A percentile compares a stretch with the other conserved stretches of the same genome.
phyloP scores from a whole-genome alignment of 1,139 yeast genomes.

The Pneumocystis carinii region DNA sequence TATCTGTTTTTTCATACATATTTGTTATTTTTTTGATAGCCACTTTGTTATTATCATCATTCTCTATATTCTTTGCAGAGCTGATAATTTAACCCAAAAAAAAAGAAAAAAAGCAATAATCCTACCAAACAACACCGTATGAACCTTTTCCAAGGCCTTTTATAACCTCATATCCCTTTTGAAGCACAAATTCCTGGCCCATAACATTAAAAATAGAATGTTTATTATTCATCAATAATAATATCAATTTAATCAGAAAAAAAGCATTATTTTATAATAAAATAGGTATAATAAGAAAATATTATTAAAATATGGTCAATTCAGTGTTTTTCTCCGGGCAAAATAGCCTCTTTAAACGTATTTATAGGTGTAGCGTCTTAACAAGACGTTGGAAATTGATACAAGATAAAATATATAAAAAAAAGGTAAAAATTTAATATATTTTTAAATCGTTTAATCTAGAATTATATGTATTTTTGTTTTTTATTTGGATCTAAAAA shows the following conservation, averaged over 20 bases:
- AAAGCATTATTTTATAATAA: not conserved
- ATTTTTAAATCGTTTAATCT: not conserved
- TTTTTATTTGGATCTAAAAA: constrained; percentile 73
- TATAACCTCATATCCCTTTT: constrained; percentile 37
- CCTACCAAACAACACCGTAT: constrained; percentile 71
- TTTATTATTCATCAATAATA: not conserved
- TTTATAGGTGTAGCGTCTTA: not conserved
- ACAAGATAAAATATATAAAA: not conserved
- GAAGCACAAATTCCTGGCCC: constrained; percentile 10
- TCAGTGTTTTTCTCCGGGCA: too few species aligned
- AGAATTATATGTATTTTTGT: constrained; percentile 45
- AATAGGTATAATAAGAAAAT: not conserved
- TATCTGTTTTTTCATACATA: constrained; percentile 25
- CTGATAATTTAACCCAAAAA: constrained; percentile 5
- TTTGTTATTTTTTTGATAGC: constrained; percentile 92
- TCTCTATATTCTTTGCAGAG: constrained; percentile 65
- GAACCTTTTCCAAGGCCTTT: constrained; percentile 96
- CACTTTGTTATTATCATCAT: constrained; percentile 47
- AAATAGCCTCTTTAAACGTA: too few species aligned
- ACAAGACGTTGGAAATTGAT: not conserved
- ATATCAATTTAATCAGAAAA: not conserved
- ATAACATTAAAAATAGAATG: constrained; percentile 2
- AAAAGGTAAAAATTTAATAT: not conserved
- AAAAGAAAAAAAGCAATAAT: constrained; percentile 3
- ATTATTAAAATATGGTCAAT: too few species aligned